phyloP scores from a whole-genome alignment of 805 yeast species.

The Starmera dryadoides region DNA sequence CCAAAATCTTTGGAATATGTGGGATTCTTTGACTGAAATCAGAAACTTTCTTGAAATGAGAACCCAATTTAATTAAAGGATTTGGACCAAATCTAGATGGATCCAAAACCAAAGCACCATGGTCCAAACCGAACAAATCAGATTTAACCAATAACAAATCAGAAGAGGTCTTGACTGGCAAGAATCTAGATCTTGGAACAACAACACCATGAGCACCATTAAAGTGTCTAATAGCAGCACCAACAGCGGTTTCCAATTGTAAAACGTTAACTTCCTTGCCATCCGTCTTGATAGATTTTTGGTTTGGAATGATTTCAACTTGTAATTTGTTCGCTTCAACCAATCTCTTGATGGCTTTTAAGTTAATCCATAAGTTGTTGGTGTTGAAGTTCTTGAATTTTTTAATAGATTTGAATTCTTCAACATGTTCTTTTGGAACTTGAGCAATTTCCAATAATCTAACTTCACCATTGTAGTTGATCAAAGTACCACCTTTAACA shows the following conservation, averaged over 20 bases:
- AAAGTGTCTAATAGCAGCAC: conserved; percentile 97
- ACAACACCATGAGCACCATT: conserved; percentile 94
- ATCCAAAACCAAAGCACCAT: conserved; percentile 83
- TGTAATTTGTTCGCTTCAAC: conserved; percentile 77
- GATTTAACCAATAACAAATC: conserved; percentile 92
- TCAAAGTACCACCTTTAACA: conserved; percentile 98
- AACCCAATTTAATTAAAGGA: conserved; percentile 93
- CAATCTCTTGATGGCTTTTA: conserved; percentile 88
- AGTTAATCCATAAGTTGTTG: conserved; percentile 94
- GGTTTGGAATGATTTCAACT: conserved; percentile 94
- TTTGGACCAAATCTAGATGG: conserved; percentile 82
- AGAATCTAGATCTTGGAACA: conserved; percentile 95
- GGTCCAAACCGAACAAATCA: conserved; percentile 84
- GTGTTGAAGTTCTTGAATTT: conserved; percentile 98
- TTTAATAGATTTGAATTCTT: conserved; percentile 95
- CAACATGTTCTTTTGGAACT: conserved; percentile 97
- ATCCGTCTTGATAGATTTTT: conserved; percentile 63
- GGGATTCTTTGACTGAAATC: conserved; percentile 86
- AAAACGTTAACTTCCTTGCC: conserved; percentile 83
- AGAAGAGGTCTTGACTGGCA: conserved; percentile 97
- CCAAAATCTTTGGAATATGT: conserved; percentile 93
- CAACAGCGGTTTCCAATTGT: conserved; percentile 97
- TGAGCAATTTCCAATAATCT: conserved; percentile 95
- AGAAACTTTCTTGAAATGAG: conserved; percentile 92
- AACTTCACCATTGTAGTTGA: conserved; percentile 91